Percentiles rank a stretch among this genome's conserved stretches.
phyloP scores from a whole-genome alignment of 805 yeast genomes.

The Sporopachydermia quercuum region DNA sequence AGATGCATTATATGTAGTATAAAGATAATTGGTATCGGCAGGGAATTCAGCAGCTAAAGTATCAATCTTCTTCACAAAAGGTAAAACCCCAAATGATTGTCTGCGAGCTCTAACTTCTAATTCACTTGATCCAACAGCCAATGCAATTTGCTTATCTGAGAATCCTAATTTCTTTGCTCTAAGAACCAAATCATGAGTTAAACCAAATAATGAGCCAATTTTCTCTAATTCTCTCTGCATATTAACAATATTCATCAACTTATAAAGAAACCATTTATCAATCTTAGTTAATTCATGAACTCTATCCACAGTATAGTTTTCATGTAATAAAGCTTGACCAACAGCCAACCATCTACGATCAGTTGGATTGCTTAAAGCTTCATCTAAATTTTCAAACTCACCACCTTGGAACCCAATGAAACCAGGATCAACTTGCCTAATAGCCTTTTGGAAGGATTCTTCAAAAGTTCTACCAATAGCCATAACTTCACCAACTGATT shows the following conservation, averaged over 20 bases:
- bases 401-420: conserved; percentile 82
- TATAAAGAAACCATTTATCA: conserved; percentile 91
- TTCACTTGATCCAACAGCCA: conserved; percentile 60
- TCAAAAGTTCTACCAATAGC: conserved; percentile 96
- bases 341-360: conserved; percentile 97
- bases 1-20: conserved; percentile 91
- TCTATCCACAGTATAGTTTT: conserved; percentile 77
- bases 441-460: conserved; percentile 95
- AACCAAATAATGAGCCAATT: conserved; percentile 38
- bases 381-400: conserved; percentile 52
- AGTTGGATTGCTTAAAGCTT: conserved; percentile 69
- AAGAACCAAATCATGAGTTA: conserved; percentile 54
- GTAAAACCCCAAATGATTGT: conserved; percentile 64
- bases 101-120: conserved; percentile 71
- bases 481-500: conserved; percentile 98
- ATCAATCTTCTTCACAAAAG: conserved; percentile 93
- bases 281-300: conserved; percentile 88
- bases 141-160: conserved; percentile 85
- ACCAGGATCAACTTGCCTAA: conserved; percentile 90
- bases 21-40: conserved; percentile 87
- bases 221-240: conserved; percentile 71
- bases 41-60: conserved; percentile 99
- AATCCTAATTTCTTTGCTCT: conserved; percentile 90
- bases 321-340: conserved; percentile 90
- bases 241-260: conserved; percentile 82